Evolutionary conservation across 768 basidiomycete species (phyloP), one percentile per base, ranked within the genome.

Genomic region (Phaeotremella skinneri): DNA sequence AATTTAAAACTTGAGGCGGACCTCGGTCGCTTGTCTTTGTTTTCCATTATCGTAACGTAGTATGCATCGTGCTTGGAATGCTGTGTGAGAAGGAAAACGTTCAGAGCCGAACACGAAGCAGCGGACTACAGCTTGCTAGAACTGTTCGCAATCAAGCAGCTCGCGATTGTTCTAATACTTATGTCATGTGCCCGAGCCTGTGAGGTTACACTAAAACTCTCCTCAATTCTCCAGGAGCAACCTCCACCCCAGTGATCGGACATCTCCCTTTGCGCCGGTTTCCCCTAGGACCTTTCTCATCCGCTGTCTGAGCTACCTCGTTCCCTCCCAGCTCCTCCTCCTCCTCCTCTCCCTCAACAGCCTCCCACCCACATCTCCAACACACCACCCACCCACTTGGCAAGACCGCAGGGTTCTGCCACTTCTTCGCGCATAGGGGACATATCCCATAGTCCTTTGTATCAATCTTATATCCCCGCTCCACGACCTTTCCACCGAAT

Each of bases 361-460:
- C 83, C 60, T 87, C 86, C 79, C 88, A 86, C 55, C 87, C 88
- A 79, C 93, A 96, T 32, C 88, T 85, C 75, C 92, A 97, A 77
- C 92, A 96, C 68, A 90, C 93, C 20, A 94, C 90, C 80, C 93
- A 97, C 52, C 92, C 92, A 42, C 89, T 90, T 14, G 92, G 90
- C 34, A 93, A 77, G 32, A 89, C 88, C 20, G 91, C 93, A 47
- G 92, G 90, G 72, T 96, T 96, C 73, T 84, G 84, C 45, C 93
- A 84, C 55, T 75, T 68, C 42, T 83, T 81, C 43, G 80, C 80
- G 78, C 93, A 97, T 30, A 97, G 78, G 26, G 90, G 89, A 76
- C 93, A 97, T 49, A 80, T 79, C n/a, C 93, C 93, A 72, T 88
- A 94, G 59, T 79, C 80, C 31, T 79, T 79, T 58, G 74, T 79